Evolutionary conservation across 371 early-diverging fungal species (phyloP).

Genomic region (Batkoa obscura): DNA sequence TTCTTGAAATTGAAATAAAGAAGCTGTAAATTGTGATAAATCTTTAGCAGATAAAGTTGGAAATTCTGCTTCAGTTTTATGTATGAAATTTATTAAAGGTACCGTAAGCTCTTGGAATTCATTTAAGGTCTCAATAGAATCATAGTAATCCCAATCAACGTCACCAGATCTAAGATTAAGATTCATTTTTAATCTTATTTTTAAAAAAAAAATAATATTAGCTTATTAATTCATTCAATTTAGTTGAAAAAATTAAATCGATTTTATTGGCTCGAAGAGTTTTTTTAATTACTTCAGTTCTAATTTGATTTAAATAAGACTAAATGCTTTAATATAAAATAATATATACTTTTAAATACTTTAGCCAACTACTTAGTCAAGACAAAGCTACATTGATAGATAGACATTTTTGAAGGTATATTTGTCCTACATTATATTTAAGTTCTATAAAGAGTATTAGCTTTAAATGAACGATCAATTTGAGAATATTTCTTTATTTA

Average conservation of each 20-base stretch:
- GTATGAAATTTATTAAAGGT: conserved; percentile 20
- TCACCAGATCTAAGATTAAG: not conserved
- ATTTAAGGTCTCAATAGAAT: conserved; percentile 7
- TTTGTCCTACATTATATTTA: not conserved
- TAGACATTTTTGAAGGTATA: not conserved
- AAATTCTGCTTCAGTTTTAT: conserved; percentile 13
- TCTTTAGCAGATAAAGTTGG: conserved; percentile 25
- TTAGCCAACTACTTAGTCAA: too few relatives aligned
- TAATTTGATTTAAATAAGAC: not conserved
- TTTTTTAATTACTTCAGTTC: not conserved
- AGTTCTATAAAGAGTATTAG: not conserved
- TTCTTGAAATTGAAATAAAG: conserved; percentile 42
- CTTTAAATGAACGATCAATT: not conserved
- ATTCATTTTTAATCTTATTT: too few relatives aligned
- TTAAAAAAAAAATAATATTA: not conserved
- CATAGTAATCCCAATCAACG: conserved; percentile 3
- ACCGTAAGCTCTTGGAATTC: conserved; percentile 21
- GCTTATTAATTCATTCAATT: not conserved
- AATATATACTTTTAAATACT: too few relatives aligned
- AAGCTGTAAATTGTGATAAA: conserved; percentile 26
- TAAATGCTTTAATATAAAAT: not conserved
- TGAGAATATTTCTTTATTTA: not conserved
- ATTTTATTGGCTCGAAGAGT: not conserved
- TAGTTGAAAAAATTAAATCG: not conserved
- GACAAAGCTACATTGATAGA: not conserved